A percentile compares a stretch with the other conserved stretches of the same genome.
Evolutionary conservation across 1,139 yeast genomes (phyloP).

Genomic region (Suhomyces guaymorum): DNA sequence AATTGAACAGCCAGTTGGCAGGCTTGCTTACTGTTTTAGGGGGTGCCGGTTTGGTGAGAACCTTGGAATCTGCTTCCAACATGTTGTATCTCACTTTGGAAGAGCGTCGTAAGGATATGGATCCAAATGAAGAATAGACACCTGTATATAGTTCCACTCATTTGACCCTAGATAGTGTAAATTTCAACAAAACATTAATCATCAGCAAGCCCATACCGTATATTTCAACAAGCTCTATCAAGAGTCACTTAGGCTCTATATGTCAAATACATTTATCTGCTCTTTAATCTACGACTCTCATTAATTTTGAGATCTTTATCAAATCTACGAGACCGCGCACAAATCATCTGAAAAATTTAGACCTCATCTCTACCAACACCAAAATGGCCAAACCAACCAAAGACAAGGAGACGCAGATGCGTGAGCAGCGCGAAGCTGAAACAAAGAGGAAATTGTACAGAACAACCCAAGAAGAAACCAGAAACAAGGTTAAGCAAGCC

Average conservation of each 20-base stretch:
- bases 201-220: too few species aligned
- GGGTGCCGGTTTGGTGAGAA: constrained; percentile 86
- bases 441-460: constrained; percentile 43
- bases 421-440: constrained; percentile 34
- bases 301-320: too few species aligned
- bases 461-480: constrained; percentile 36
- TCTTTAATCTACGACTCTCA: too few species aligned
- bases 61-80: constrained; percentile 69
- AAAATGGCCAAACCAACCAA: constrained; percentile 14
- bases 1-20: constrained; percentile 77
- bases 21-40: constrained; percentile 83
- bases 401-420: constrained; percentile 29
- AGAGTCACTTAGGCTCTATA: too few species aligned
- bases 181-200: too few species aligned
- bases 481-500: constrained; percentile 38
- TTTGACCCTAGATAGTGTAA: too few species aligned
- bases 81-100: constrained; percentile 73
- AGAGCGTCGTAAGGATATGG: constrained; percentile 53
- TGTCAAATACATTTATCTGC: too few species aligned
- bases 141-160: constrained; percentile 6
- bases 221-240: too few species aligned
- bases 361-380: constrained; percentile 8
- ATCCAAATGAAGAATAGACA: constrained; percentile 19
- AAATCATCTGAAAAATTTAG: constrained; percentile 8
- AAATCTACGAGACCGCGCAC: too few species aligned